These are phyloP conservation scores for Ophiocordyceps robertsii DNA, from an alignment of 2,329 filamentous ascomycete genomes.

Conservation along the genomic window DNA sequence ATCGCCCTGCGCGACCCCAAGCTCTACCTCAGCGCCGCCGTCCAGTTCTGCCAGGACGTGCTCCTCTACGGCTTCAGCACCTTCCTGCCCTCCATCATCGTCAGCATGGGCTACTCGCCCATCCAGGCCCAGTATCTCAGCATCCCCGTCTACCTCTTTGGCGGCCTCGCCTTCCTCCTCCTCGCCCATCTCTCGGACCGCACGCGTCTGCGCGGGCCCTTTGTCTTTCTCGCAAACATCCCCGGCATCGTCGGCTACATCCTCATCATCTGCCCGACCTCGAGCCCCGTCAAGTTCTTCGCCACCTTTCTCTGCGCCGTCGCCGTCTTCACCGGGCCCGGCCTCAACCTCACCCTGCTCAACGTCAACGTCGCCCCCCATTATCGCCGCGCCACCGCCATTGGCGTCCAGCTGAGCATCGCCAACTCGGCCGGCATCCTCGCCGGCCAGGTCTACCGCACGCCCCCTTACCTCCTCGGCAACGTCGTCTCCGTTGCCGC, in stretches of 20 bases:
- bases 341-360: constrained; percentile 32
- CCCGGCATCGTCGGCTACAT: constrained; percentile 35
- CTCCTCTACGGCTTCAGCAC: constrained; percentile 43
- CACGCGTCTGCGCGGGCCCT: constrained; percentile 15
- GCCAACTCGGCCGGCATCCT: constrained; percentile 33
- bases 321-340: constrained; percentile 32
- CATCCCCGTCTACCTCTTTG: constrained; percentile 41
- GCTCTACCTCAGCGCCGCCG: constrained; percentile 28
- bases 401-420: constrained; percentile 30
- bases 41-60: constrained; percentile 38
- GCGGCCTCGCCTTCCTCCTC: constrained; percentile 28
- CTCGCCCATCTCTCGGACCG: constrained; percentile 33
- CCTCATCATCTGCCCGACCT: constrained; percentile 31
- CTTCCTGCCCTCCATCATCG: constrained; percentile 42
- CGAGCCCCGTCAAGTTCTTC: constrained; percentile 34
- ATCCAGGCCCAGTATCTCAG: constrained; percentile 39
- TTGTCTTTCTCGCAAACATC: constrained; percentile 44
- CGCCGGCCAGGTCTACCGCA: constrained; percentile 22
- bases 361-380: constrained; percentile 31
- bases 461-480: constrained; percentile 17
- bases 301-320: constrained; percentile 33
- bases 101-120: constrained; percentile 34
- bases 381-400: constrained; percentile 30
- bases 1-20: constrained; percentile 36
- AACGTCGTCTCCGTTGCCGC: constrained; percentile 12